Percentiles rank a stretch among this genome's conserved stretches.
Conservation (phyloP, 2,329 filamentous ascomycete genomes). For the Monilinia fructicola region DNA sequence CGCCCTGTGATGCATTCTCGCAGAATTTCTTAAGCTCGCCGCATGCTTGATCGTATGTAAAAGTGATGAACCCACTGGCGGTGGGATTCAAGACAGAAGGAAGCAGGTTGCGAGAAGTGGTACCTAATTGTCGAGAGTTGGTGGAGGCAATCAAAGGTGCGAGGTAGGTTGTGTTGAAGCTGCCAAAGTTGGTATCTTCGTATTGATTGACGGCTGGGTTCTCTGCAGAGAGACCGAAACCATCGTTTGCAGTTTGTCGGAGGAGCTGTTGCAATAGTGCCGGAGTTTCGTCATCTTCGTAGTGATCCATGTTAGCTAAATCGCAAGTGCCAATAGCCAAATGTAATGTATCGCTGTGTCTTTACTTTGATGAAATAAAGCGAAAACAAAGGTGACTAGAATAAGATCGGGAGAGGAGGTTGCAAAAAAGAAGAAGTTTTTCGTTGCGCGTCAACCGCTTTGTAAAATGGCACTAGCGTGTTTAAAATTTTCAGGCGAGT, state of each 20-base stretch:
- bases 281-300: constrained; percentile 5
- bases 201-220: neutral
- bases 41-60: constrained; percentile 11
- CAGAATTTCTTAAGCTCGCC: neutral
- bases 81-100: constrained; percentile 6
- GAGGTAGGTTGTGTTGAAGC: neutral
- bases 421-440: neutral
- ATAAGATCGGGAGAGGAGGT: neutral
- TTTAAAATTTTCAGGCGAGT: neutral
- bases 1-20: neutral
- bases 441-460: neutral
- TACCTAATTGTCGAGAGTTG: neutral
- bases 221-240: neutral
- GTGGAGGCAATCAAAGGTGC: neutral
- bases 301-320: constrained; percentile 9
- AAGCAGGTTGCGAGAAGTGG: neutral
- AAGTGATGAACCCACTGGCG: neutral
- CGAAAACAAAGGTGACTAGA: neutral
- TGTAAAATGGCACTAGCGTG: constrained; percentile 17
- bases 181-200: neutral
- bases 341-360: neutral
- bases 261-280: neutral
- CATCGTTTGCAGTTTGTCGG: neutral
- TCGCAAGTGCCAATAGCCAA: constrained; percentile 1
- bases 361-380: neutral